These are phyloP conservation scores for Phymatotrichopsis omnivora DNA, from an alignment of 2,329 filamentous ascomycete species.

Conservation along the genomic window DNA sequence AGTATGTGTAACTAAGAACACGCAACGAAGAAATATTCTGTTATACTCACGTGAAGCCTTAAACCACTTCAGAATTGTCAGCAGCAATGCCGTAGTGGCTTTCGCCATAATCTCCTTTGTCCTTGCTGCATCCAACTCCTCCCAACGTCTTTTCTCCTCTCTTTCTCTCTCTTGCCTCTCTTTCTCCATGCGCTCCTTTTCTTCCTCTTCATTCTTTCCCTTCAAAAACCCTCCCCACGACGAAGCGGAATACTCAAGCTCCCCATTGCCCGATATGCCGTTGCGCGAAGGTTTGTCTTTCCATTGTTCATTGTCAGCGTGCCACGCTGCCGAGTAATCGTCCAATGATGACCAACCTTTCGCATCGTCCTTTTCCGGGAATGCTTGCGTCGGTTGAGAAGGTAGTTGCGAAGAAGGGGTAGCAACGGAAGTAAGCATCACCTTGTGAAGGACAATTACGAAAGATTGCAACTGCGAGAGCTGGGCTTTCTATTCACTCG, in stretches of 20 bases:
- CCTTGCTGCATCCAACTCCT: constrained; percentile 72
- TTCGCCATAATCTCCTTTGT: constrained; percentile 82
- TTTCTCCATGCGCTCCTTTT: constrained; percentile 11
- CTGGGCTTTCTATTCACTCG: constrained; percentile 57
- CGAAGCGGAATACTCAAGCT: constrained; percentile 18
- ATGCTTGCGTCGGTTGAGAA: constrained; percentile 20
- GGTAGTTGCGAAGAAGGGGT: constrained; percentile 49
- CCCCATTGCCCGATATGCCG: too few relatives aligned
- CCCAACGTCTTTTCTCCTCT: constrained; percentile 34
- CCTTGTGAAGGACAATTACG: constrained; percentile 83
- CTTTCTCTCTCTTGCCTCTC: constrained; percentile 19
- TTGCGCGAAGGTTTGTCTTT: too few relatives aligned
- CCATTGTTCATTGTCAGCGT: too few relatives aligned
- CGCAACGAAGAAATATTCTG: constrained; percentile 15
- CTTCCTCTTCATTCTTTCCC: constrained; percentile 9
- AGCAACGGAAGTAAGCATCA: constrained; percentile 77
- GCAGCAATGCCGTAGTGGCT: constrained; percentile 76
- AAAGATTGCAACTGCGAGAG: constrained; percentile 84
- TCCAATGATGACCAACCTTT: constrained; percentile 12
- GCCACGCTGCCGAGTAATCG: too few relatives aligned
- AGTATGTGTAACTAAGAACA: constrained; percentile 13
- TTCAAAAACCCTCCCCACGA: constrained; percentile 3
- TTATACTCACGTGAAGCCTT: constrained; percentile 71
- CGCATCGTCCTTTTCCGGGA: constrained; percentile 18
- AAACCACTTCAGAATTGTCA: constrained; percentile 92